Evolutionary conservation across 257 asterid species (phyloP).

Genomic region (Nyctanthes arbortristis): DNA sequence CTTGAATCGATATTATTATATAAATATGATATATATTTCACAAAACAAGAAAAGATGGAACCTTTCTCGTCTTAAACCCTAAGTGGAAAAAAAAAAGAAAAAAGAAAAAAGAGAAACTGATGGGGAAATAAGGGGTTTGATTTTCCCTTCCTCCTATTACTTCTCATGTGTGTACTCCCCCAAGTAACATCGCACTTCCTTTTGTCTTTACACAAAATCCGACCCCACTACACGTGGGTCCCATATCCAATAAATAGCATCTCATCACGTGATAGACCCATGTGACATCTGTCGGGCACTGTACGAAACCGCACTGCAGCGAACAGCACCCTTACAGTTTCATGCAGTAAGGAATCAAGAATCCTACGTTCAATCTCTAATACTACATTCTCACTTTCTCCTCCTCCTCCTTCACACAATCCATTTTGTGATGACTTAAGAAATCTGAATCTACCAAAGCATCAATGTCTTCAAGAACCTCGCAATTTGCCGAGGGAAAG

Average conservation of each 20-base stretch:
- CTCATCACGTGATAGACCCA: constrained; percentile 69
- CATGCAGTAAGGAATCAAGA: constrained; percentile 55
- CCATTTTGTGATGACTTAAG: background rate
- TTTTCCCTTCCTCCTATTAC: no score
- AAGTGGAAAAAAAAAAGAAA: background rate
- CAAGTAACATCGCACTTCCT: constrained; percentile 5
- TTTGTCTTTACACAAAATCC: constrained; percentile 18
- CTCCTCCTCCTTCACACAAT: constrained; percentile 44
- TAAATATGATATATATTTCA: no score
- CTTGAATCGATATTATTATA: no score
- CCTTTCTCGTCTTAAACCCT: no score
- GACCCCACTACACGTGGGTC: constrained; percentile 41
- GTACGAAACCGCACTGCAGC: constrained; percentile 26
- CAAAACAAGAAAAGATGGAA: background rate
- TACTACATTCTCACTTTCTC: constrained; percentile 45
- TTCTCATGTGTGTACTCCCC: constrained; percentile 6
- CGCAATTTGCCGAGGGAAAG: no score
- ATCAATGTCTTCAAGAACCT: no score
- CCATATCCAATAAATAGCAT: constrained; percentile 39
- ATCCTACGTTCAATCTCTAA: constrained; percentile 63
- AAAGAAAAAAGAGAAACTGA: background rate
- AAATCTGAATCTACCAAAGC: constrained; percentile 19
- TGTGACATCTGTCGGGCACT: constrained; percentile 49
- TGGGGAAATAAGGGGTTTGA: background rate
- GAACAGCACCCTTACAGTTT: constrained; percentile 41